Base-by-base conservation (phyloP, 164 flowering plant genomes). In the Vitis rotundifolia region DNA sequence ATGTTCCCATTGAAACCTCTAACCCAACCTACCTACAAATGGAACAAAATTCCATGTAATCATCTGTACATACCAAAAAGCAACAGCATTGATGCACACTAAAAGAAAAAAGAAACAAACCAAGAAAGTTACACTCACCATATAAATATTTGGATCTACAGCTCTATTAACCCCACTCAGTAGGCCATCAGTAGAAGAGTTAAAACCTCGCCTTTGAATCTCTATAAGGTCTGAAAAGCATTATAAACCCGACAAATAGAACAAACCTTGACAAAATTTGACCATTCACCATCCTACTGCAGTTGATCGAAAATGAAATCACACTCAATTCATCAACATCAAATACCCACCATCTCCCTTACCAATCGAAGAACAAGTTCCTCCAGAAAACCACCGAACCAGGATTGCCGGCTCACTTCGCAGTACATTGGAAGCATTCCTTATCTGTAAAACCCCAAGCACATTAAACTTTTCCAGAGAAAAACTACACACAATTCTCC, bases 361-460 rank as follows among this genome's bases (percentile, higher is more conserved):
- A 49, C 71, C 49, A 19, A 60, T 52, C 14, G 78, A 69, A 52
- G 81, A 31, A 49, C 68, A 71, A 9, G 71, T 61, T 74, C 63
- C 80, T 53, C 64, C 79, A 18, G 85, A 71, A 73, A 87, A 82
- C 78, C 83, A 81, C 22, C 90, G 90, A 29, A 75, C 76, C 49
- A 77, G 62, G 26, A 73, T 49, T 2, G 77, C 80, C 59, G 72
- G 79, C 51, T 87, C 89, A 52, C 68, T 69, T 28, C 70, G 70
- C 18, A 83, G 61, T 55, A 85, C 60, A 28, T 37, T 81, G 1
- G 82, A 48, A 72, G 78, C 80, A 67, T 68, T 79, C 28, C 75
- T 68, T 57, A 90, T 7, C 95, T 90, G 89, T 9, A 71, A 61
- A 71, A 71, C 44, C 44, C 7, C 44, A 0, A 6, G 44, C 44